Evolutionary conservation across 2,329 filamentous ascomycete species (phyloP), one percentile per base, ranked within the genome.

Genomic region (Fusarium tanahbumbuense): DNA sequence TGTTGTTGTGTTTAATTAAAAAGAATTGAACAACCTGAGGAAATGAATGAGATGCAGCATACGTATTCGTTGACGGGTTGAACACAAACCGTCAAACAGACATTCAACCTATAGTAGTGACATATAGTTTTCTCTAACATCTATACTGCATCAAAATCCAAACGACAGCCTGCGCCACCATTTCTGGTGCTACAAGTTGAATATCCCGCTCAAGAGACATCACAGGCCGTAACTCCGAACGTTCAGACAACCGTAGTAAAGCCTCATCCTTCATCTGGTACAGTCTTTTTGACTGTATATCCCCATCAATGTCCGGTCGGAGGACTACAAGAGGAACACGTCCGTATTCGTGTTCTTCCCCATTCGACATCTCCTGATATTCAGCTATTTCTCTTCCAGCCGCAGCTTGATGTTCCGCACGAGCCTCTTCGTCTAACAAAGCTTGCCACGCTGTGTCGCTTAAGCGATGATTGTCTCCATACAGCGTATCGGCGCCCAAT

Each of bases 101-200:
- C 2, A 27, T 27, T 27, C 25, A 27, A 27, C 25, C 8, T 10
- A n/a, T 27, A 27, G 8, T 8, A 27, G 25, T 27, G 25, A 10
- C 25, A 23, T 23, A 23, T 23, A 23, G 6, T 22, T 22, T 22
- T 22, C 22, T 12, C 25, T 23, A 60, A 34, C 58, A 57, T 15
- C 53, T 30, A 20, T 60, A 57, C 15, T 60, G 53, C 58, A 60
- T 60, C 4, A 60, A 11, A 6, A 58, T 49, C 58, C 58, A 60
- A 2, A 32, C 28, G 2, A 60, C 53, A 44, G 58, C 53, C 37
- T 57, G 28, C 8, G n/a, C 58, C 10, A 49, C 27, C 3, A 6
- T 37, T 6, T 49, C 52, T 1, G 58, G 53, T 2, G 27, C 45
- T 11, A 18, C 15, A 12, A 58, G 11, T 1, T 58, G 58, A 18